Evolutionary conservation across 345 rosid species (phyloP).

Genomic region (Aquilaria yunnanensis): DNA sequence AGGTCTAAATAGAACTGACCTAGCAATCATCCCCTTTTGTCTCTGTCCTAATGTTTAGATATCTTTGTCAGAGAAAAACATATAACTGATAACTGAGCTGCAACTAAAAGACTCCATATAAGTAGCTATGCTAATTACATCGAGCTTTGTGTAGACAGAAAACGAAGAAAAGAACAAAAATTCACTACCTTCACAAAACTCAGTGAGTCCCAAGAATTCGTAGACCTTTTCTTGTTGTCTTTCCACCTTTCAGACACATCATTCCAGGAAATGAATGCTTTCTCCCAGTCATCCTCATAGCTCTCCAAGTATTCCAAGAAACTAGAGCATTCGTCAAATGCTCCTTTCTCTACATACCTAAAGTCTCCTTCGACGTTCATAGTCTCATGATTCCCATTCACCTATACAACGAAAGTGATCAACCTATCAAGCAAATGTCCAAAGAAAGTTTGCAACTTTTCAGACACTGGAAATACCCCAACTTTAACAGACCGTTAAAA

Average conservation of each 20-base stretch:
- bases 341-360: slow-evolving; percentile 73
- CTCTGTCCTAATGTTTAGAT: slow-evolving; percentile 79
- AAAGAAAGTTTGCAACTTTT: too few relatives aligned
- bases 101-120: neutral
- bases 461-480: neutral
- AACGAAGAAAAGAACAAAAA: neutral
- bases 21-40: slow-evolving; percentile 88
- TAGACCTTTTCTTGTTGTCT: slow-evolving; percentile 39
- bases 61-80: slow-evolving; percentile 18
- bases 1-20: slow-evolving; percentile 72
- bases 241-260: slow-evolving; percentile 37
- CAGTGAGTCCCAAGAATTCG: slow-evolving; percentile 65
- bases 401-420: slow-evolving; percentile 23
- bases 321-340: slow-evolving; percentile 67
- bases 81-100: too few relatives aligned
- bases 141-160: neutral
- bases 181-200: slow-evolving; percentile 73
- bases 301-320: slow-evolving; percentile 66
- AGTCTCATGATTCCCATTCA: slow-evolving; percentile 93
- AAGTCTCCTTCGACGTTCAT: slow-evolving; percentile 93
- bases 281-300: slow-evolving; percentile 52
- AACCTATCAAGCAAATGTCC: neutral
- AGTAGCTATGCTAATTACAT: too few relatives aligned
- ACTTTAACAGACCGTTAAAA: neutral
- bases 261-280: slow-evolving; percentile 68